phyloP scores from a whole-genome alignment of 768 basidiomycete genomes.

The Lactarius psammicola region DNA sequence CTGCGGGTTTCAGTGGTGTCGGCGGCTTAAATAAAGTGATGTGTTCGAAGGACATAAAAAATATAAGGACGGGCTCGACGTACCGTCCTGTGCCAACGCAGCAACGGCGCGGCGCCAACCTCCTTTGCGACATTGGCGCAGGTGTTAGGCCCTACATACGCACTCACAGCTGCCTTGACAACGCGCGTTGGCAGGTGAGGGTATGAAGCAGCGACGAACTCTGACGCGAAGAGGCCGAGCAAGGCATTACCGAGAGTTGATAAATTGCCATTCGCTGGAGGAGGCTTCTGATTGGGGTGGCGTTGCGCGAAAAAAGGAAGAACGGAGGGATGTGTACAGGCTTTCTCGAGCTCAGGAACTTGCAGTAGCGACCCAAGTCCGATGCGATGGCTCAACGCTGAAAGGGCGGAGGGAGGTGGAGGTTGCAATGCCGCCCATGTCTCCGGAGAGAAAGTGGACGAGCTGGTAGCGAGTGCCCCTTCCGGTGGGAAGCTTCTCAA shows the following conservation, averaged over 20 bases:
- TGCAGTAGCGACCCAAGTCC: conserved; percentile 61
- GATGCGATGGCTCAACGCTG: conserved; percentile 74
- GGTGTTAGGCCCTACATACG: conserved; percentile 83
- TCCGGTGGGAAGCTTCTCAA: conserved; percentile 61
- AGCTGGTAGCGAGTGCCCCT: conserved; percentile 41
- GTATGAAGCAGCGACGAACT: conserved; percentile 75
- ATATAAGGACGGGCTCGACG: conserved; percentile 32
- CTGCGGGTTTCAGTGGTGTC: conserved; percentile 46
- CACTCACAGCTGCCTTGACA: conserved; percentile 86
- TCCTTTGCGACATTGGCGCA: conserved; percentile 85
- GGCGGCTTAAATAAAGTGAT: conserved; percentile 40
- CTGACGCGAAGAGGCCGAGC: conserved; percentile 86
- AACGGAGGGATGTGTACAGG: conserved; percentile 79
- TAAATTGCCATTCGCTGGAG: conserved; percentile 72
- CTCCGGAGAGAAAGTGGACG: conserved; percentile 54
- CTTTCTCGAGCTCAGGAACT: conserved; percentile 58
- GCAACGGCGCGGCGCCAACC: conserved; percentile 71
- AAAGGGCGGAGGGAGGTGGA: conserved; percentile 65
- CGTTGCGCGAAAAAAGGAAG: conserved; percentile 53
- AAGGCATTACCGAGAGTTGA: conserved; percentile 80
- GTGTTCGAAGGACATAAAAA: background rate
- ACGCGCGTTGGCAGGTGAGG: conserved; percentile 92
- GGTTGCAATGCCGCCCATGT: conserved; percentile 72
- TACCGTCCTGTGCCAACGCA: conserved; percentile 82
- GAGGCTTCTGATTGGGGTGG: conserved; percentile 52